These are phyloP conservation scores for Kodamaea arcana DNA, from an alignment of 1,139 yeast species.

Conservation along the genomic window DNA sequence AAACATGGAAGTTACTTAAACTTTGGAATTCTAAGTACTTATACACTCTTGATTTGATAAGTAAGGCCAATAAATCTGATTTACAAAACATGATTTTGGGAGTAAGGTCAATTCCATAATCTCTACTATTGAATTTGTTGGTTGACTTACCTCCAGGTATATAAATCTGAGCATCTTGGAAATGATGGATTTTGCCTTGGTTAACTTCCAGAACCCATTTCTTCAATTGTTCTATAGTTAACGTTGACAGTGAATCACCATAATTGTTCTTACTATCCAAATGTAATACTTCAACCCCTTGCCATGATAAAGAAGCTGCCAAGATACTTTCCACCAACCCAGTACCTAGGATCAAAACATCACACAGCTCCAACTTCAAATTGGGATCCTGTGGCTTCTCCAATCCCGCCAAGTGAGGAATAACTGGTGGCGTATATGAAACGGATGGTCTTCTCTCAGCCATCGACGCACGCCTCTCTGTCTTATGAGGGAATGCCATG, in stretches of 20 bases:
- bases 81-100: slow-evolving; percentile 87
- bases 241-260: slow-evolving; percentile 83
- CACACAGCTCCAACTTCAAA: slow-evolving; percentile 62
- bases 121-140: slow-evolving; percentile 55
- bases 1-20: slow-evolving; percentile 82
- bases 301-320: slow-evolving; percentile 97
- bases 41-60: slow-evolving; percentile 81
- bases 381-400: slow-evolving; percentile 57
- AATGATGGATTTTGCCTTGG: slow-evolving; percentile 44
- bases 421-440: slow-evolving; percentile 48
- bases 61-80: slow-evolving; percentile 74
- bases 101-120: slow-evolving; percentile 84
- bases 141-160: slow-evolving; percentile 54
- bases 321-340: slow-evolving; percentile 84
- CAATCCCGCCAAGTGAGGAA: slow-evolving; percentile 77
- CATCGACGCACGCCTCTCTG: slow-evolving; percentile 62
- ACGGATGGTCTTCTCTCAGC: slow-evolving; percentile 70
- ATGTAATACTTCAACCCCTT: slow-evolving; percentile 86
- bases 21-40: slow-evolving; percentile 92
- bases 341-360: slow-evolving; percentile 87
- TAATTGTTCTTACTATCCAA: slow-evolving; percentile 79
- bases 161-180: slow-evolving; percentile 63
- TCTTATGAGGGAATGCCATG: slow-evolving; percentile 15
- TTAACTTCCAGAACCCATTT: slow-evolving; percentile 71
- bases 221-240: slow-evolving; percentile 80